Conservation (phyloP, 805 yeast genomes). For the Henningerozyma blattae region DNA sequence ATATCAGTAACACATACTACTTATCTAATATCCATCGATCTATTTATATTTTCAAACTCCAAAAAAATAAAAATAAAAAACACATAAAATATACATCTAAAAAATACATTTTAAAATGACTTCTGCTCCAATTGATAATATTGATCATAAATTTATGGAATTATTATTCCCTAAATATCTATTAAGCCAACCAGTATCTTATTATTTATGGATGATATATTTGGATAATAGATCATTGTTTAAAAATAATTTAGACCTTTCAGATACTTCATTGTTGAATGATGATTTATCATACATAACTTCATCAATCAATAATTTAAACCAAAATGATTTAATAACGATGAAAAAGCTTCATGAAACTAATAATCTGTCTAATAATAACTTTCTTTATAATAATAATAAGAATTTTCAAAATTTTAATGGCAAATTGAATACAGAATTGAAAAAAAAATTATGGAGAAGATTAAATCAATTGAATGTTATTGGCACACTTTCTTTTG, state of each 20-base stretch:
- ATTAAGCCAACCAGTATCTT: slow-evolving; percentile 23
- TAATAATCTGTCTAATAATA: no score
- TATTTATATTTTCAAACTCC: no score
- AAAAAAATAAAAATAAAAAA: no score
- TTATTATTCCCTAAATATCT: slow-evolving; percentile 20
- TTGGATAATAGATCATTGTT: slow-evolving; percentile 17
- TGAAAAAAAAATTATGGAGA: slow-evolving; percentile 23
- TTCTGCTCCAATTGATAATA: slow-evolving; percentile 16
- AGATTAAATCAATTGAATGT: slow-evolving; percentile 21
- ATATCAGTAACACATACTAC: no score
- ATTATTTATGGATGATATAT: slow-evolving; percentile 17
- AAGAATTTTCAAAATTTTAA: no score
- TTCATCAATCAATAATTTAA: slow-evolving; percentile 1
- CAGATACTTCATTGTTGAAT: no score
- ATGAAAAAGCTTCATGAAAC: background rate
- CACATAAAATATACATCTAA: no score
- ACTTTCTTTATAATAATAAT: no score
- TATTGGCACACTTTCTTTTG: slow-evolving; percentile 22
- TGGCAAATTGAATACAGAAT: background rate
- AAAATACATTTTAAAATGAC: no score
- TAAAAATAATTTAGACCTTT: background rate
- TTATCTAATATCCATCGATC: no score
- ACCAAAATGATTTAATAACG: slow-evolving; percentile 1
- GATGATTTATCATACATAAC: no score
- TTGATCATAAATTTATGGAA: slow-evolving; percentile 17